phyloP scores from a whole-genome alignment of 768 basidiomycete species.

The Phaeolepiota aurea region DNA sequence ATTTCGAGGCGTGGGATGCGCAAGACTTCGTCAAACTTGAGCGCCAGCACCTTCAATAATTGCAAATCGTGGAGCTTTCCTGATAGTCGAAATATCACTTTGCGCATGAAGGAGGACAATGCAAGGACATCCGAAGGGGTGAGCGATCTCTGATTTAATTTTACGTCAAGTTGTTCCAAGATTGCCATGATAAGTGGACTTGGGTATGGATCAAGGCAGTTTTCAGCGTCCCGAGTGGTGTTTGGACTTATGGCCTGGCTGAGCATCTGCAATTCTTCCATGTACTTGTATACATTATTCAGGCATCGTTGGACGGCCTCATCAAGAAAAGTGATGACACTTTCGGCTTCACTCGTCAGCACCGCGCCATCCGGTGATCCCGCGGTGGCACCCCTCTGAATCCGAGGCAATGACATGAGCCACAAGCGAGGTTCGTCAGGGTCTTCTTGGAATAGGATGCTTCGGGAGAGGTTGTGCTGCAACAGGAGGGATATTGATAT shows the following conservation, averaged over 20 bases:
- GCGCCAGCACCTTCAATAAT: conserved; percentile 24
- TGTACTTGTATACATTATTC: conserved; percentile 79
- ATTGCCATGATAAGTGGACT: conserved; percentile 78
- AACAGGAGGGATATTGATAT: conserved; percentile 44
- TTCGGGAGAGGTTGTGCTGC: conserved; percentile 53
- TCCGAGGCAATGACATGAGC: conserved; percentile 57
- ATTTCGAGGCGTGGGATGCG: conserved; percentile 17
- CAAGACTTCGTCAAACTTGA: conserved; percentile 28
- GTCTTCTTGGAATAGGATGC: conserved; percentile 77
- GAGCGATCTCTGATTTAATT: conserved; percentile 46
- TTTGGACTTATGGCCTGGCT: conserved; percentile 8
- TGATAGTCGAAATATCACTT: conserved; percentile 48
- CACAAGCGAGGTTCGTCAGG: conserved; percentile 64
- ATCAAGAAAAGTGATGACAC: conserved; percentile 66
- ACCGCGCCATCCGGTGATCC: conserved; percentile 43
- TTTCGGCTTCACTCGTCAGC: conserved; percentile 47
- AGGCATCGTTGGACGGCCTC: conserved; percentile 78
- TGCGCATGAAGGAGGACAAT: conserved; percentile 55
- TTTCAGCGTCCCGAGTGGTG: conserved; percentile 2
- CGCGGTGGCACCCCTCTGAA: conserved; percentile 22
- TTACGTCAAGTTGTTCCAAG: conserved; percentile 70
- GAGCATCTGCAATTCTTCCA: conserved; percentile 56
- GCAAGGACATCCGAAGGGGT: conserved; percentile 56
- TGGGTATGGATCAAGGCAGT: conserved; percentile 28
- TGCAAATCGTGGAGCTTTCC: conserved; percentile 41